These are phyloP conservation scores for Lentinula edodes DNA, from an alignment of 768 basidiomycete genomes.

Conservation along the genomic window DNA sequence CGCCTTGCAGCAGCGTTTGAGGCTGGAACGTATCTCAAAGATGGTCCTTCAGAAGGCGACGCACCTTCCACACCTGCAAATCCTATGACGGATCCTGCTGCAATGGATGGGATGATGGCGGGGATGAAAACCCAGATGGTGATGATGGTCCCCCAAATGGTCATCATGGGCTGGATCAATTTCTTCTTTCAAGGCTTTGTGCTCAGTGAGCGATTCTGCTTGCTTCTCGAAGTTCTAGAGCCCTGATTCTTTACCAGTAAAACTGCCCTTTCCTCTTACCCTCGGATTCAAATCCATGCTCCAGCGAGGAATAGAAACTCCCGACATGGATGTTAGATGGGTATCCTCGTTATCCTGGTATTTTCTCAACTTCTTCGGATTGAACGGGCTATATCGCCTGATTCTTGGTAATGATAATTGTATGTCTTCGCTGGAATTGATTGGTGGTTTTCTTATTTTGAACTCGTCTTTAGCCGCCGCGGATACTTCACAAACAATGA, in stretches of 20 bases:
- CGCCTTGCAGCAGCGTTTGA: conserved; percentile 68
- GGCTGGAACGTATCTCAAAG: conserved; percentile 81
- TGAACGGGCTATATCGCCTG: conserved; percentile 93
- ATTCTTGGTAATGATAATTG: conserved; percentile 88
- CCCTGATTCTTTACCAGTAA: conserved; percentile 48
- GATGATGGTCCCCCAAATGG: conserved; percentile 98
- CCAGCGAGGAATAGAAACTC: conserved; percentile 90
- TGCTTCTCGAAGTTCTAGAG: background rate
- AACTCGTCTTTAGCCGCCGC: conserved; percentile 46
- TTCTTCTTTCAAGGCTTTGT: conserved; percentile 99
- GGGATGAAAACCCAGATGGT: conserved; percentile 99
- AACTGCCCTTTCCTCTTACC: conserved; percentile 94
- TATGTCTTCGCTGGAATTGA: conserved; percentile 31
- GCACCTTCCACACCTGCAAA: conserved; percentile 60
- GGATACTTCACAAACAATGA: conserved; percentile 73
- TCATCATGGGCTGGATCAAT: conserved; percentile 99
- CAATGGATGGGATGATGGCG: conserved; percentile 98
- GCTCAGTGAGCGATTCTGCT: conserved; percentile 65
- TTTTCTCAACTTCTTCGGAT: conserved; percentile 97
- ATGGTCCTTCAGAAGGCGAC: conserved; percentile 67
- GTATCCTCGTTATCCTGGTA: conserved; percentile 99
- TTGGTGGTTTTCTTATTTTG: conserved; percentile 9
- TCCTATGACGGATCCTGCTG: conserved; percentile 81
- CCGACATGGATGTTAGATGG: conserved; percentile 98
- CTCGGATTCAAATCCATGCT: conserved; percentile 98